These are phyloP conservation scores for Lecanoromycetidae sp. DNA, from an alignment of 2,329 filamentous ascomycete species.

Conservation along the genomic window DNA sequence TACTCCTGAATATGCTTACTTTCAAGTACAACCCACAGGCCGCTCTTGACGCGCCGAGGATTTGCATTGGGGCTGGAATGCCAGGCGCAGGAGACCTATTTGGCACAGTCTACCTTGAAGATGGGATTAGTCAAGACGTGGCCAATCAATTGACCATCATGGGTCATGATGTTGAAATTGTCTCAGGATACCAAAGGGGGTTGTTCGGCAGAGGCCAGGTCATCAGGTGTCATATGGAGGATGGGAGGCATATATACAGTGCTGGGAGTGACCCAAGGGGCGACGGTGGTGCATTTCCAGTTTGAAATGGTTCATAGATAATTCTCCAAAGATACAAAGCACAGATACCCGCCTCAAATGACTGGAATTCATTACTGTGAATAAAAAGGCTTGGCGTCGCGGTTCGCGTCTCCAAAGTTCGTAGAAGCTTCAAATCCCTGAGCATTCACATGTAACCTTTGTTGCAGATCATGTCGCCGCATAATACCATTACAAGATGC, in stretches of 20 bases:
- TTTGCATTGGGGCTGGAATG: slow-evolving; percentile 71
- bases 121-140: slow-evolving; percentile 60
- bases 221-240: slow-evolving; percentile 66
- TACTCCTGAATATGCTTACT: slow-evolving; percentile 75
- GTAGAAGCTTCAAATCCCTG: background rate
- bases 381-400: background rate
- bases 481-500: background rate
- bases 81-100: slow-evolving; percentile 46
- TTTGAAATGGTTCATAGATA: too few species aligned
- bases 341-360: too few species aligned
- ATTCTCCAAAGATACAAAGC: too few species aligned
- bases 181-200: slow-evolving; percentile 52
- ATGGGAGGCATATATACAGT: slow-evolving; percentile 64
- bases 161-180: slow-evolving; percentile 61
- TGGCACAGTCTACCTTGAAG: slow-evolving; percentile 66
- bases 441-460: background rate
- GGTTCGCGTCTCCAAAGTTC: background rate
- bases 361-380: too few species aligned
- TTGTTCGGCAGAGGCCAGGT: slow-evolving; percentile 82
- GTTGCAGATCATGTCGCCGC: background rate
- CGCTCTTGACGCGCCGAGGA: slow-evolving; percentile 78
- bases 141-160: slow-evolving; percentile 53
- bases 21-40: slow-evolving; percentile 74
- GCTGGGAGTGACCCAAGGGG: slow-evolving; percentile 80
- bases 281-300: slow-evolving; percentile 60